These are phyloP conservation scores for Thymus mandschuricus DNA, from an alignment of 257 asterid genomes.

Conservation along the genomic window DNA sequence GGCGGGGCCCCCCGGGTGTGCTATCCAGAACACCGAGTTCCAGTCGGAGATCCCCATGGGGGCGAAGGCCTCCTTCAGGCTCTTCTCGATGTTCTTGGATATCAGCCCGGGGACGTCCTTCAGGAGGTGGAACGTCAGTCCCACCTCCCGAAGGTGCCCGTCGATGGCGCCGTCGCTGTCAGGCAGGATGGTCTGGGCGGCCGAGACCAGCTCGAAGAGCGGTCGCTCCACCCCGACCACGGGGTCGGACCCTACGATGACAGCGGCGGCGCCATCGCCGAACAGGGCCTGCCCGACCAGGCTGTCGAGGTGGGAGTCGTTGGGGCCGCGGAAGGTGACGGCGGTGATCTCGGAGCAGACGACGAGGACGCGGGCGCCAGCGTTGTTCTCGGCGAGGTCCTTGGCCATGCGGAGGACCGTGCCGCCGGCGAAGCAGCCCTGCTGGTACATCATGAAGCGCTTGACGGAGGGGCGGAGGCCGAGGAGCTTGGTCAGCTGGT, in stretches of 20 bases:
- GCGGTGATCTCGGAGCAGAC: constrained; percentile 75
- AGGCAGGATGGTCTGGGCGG: constrained; percentile 26
- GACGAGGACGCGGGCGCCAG: constrained; percentile 62
- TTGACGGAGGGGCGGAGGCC: constrained; percentile 72
- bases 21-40: constrained; percentile 2
- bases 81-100: constrained; percentile 4
- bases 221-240: constrained; percentile 48
- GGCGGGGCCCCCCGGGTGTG: constrained; percentile 9
- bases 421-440: constrained; percentile 66
- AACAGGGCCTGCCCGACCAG: constrained; percentile 63
- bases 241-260: constrained; percentile 58
- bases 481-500: constrained; percentile 71
- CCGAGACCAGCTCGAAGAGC: constrained; percentile 55
- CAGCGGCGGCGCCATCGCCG: constrained; percentile 69
- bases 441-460: constrained; percentile 81
- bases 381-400: constrained; percentile 79
- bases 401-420: constrained; percentile 74
- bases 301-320: constrained; percentile 50
- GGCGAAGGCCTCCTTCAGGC: background rate
- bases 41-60: background rate
- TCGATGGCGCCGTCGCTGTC: background rate
- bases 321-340: constrained; percentile 63
- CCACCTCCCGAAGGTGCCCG: background rate
- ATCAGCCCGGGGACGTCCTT: constrained; percentile 3
- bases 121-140: background rate